Conservation (phyloP, 139 green algal genomes). For the Marvania coccoides region DNA sequence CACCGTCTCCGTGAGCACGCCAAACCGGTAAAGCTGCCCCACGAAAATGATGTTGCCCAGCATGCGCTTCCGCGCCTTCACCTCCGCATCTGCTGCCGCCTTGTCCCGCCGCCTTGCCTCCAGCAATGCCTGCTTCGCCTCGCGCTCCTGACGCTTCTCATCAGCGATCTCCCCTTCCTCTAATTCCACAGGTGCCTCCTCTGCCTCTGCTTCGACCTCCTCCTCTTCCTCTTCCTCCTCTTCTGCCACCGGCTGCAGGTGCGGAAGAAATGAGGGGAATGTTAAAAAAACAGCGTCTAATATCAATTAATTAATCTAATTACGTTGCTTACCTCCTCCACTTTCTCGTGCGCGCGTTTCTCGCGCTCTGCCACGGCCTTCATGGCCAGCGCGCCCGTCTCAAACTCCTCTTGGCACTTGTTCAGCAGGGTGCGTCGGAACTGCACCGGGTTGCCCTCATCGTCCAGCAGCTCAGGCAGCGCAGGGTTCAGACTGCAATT, state of each 20-base stretch:
- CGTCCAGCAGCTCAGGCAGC: slow-evolving; percentile 22
- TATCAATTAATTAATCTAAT: too few species aligned
- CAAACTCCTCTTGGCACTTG: slow-evolving; percentile 98
- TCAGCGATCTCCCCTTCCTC: slow-evolving; percentile 18
- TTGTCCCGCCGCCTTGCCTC: slow-evolving; percentile 11
- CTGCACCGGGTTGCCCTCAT: slow-evolving; percentile 45
- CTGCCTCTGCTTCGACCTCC: slow-evolving; percentile 10
- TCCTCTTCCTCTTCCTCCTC: slow-evolving; percentile 28
- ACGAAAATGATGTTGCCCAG: slow-evolving; percentile 98
- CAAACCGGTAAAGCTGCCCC: slow-evolving; percentile 78
- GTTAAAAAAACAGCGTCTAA: too few species aligned
- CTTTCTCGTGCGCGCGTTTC: slow-evolving; percentile 30
- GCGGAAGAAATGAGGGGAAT: too few species aligned
- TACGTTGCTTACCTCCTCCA: slow-evolving; percentile 13
- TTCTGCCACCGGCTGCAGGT: too few species aligned
- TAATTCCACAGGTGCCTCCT: not conserved
- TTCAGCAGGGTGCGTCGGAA: slow-evolving; percentile 91
- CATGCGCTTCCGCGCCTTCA: slow-evolving; percentile 70
- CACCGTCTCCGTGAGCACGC: slow-evolving; percentile 94
- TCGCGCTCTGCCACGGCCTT: slow-evolving; percentile 52
- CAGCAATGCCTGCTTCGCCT: slow-evolving; percentile 23
- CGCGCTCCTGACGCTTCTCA: slow-evolving; percentile 42
- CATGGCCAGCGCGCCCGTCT: slow-evolving; percentile 59
- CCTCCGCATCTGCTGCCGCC: slow-evolving; percentile 40
- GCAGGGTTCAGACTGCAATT: slow-evolving; percentile 18